A percentile compares a stretch with the other conserved stretches of the same genome.
These are phyloP conservation scores for Lachnellula suecica DNA, from an alignment of 2,329 filamentous ascomycete genomes.

Conservation along the genomic window DNA sequence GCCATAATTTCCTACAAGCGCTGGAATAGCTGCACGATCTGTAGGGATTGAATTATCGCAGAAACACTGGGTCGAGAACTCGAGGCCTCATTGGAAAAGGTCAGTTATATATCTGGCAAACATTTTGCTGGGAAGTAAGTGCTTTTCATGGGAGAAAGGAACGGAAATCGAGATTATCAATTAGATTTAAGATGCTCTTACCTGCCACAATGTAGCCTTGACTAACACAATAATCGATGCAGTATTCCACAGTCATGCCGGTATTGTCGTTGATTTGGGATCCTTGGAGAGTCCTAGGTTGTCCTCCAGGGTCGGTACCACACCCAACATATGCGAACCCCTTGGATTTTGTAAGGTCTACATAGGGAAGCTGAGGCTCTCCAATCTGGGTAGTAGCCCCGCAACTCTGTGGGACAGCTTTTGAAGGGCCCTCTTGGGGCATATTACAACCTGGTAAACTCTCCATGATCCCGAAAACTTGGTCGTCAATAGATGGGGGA, in stretches of 20 bases:
- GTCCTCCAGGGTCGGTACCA: constrained; percentile 46
- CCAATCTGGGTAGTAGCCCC: constrained; percentile 48
- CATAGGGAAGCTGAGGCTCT: constrained; percentile 42
- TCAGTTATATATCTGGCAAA: too few relatives aligned
- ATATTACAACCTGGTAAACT: constrained; percentile 57
- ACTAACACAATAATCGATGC: constrained; percentile 7
- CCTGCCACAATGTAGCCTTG: constrained; percentile 7
- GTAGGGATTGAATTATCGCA: constrained; percentile 22
- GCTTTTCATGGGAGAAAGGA: too few relatives aligned
- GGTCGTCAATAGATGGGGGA: constrained; percentile 42
- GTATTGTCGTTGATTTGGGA: constrained; percentile 1
- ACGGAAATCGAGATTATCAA: not conserved
- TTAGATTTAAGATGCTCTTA: not conserved
- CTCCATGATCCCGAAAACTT: constrained; percentile 41
- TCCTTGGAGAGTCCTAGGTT: constrained; percentile 44
- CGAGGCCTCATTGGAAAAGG: constrained; percentile 25
- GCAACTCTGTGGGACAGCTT: constrained; percentile 38
- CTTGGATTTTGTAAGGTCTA: constrained; percentile 43
- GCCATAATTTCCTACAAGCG: constrained; percentile 34
- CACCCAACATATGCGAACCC: constrained; percentile 63
- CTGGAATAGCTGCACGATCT: constrained; percentile 14
- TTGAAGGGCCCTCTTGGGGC: constrained; percentile 24
- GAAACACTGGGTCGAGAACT: constrained; percentile 32
- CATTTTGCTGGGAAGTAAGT: too few relatives aligned
- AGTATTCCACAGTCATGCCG: constrained; percentile 9